Evolutionary conservation across 2,329 filamentous ascomycete species (phyloP).

Genomic region (Coniochaeta pulveracea): DNA sequence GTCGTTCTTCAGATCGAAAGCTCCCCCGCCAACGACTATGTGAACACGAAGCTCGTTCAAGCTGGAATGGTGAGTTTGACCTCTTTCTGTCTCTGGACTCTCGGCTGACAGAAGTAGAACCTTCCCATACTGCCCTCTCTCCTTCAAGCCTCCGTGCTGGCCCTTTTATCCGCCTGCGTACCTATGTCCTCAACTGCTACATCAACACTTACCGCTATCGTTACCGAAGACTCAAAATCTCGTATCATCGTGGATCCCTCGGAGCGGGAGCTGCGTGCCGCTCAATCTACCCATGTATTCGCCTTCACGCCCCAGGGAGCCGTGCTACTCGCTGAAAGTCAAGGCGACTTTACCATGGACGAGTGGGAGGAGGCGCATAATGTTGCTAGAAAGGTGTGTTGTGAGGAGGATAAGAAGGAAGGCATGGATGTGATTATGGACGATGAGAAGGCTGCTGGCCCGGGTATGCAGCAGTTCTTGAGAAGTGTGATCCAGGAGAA

Average conservation of each 20-base stretch:
- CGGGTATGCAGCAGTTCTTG: slow-evolving; percentile 47
- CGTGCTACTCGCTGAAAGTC: slow-evolving; percentile 68
- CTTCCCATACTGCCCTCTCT: slow-evolving; percentile 71
- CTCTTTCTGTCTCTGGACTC: slow-evolving; percentile 10
- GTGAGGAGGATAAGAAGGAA: slow-evolving; percentile 22
- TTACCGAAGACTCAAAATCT: slow-evolving; percentile 24
- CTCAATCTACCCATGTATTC: slow-evolving; percentile 69
- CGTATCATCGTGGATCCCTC: slow-evolving; percentile 49
- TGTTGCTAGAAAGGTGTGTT: slow-evolving; percentile 56
- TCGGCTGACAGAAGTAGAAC: slow-evolving; percentile 38
- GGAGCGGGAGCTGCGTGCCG: slow-evolving; percentile 46
- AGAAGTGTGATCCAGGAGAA: slow-evolving; percentile 48
- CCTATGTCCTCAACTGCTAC: slow-evolving; percentile 66
- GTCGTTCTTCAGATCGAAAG: slow-evolving; percentile 67
- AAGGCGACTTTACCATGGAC: slow-evolving; percentile 63
- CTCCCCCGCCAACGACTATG: slow-evolving; percentile 56
- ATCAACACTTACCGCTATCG: slow-evolving; percentile 52
- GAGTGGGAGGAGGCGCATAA: slow-evolving; percentile 66
- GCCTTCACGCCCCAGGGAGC: slow-evolving; percentile 67
- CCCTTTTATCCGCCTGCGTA: slow-evolving; percentile 71
- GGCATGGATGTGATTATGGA: slow-evolving; percentile 31
- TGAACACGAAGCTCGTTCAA: slow-evolving; percentile 47
- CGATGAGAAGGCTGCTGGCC: slow-evolving; percentile 31
- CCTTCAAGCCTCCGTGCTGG: slow-evolving; percentile 66
- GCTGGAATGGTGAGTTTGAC: slow-evolving; percentile 42